Conservation (phyloP, 2,329 filamentous ascomycete genomes). For the Penicillium paneum region DNA sequence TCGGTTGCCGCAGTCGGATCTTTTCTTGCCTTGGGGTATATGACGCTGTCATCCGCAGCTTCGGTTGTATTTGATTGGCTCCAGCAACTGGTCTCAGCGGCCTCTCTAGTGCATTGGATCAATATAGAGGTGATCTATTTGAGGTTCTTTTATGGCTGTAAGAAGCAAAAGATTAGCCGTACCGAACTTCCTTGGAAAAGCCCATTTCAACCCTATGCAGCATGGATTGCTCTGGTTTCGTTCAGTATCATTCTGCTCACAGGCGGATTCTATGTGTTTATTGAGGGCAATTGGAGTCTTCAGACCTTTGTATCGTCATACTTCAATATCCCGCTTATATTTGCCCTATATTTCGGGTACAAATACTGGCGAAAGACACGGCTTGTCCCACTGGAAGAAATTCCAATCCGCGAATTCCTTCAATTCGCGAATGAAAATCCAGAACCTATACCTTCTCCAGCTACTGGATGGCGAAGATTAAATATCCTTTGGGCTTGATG, state of each 20-base stretch:
- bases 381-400: constrained; percentile 28
- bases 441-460: neutral
- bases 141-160: constrained; percentile 48
- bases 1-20: constrained; percentile 46
- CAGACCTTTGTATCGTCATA: constrained; percentile 61
- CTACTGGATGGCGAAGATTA: neutral
- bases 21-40: constrained; percentile 60
- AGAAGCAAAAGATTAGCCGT: constrained; percentile 35
- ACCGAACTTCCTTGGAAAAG: constrained; percentile 47
- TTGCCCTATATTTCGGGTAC: constrained; percentile 47
- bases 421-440: neutral
- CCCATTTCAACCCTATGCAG: constrained; percentile 56
- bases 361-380: constrained; percentile 33
- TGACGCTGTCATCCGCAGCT: constrained; percentile 57
- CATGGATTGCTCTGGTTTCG: constrained; percentile 53
- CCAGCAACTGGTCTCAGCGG: constrained; percentile 53
- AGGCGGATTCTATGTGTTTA: constrained; percentile 58
- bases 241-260: constrained; percentile 59
- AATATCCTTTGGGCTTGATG: constrained; percentile 1
- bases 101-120: constrained; percentile 53
- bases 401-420: constrained; percentile 26
- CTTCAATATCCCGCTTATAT: constrained; percentile 58
- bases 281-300: constrained; percentile 34
- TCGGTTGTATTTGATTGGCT: constrained; percentile 63
- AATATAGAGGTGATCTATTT: constrained; percentile 56